These are phyloP conservation scores for Ogataea naganishii DNA, from an alignment of 805 yeast species.

Conservation along the genomic window DNA sequence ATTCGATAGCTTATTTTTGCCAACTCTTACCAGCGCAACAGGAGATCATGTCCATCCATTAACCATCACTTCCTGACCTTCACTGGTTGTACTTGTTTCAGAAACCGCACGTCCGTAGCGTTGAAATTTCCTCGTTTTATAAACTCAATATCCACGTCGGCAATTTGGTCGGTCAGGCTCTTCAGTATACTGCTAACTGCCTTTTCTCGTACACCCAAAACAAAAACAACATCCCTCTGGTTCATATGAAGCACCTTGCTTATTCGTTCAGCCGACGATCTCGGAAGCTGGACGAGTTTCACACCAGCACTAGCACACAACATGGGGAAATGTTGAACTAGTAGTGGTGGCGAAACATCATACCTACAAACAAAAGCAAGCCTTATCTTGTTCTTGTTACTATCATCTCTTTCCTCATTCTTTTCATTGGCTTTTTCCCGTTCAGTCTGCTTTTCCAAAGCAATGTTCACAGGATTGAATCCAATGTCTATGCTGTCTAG, in stretches of 20 bases:
- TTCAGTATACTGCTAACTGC: constrained; percentile 6
- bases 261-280: constrained; percentile 22
- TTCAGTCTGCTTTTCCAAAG: constrained; percentile 35
- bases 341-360: constrained; percentile 30
- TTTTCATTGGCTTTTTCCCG: constrained; percentile 9
- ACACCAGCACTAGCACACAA: constrained; percentile 43
- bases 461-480: constrained; percentile 46
- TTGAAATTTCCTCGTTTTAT: constrained; percentile 14
- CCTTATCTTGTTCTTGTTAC: constrained; percentile 14
- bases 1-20: background rate
- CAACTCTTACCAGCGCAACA: background rate
- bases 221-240: constrained; percentile 11
- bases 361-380: constrained; percentile 51
- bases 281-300: constrained; percentile 55
- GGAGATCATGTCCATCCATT: constrained; percentile 2
- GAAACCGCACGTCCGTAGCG: constrained; percentile 27
- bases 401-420: constrained; percentile 1
- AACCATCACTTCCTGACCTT: constrained; percentile 14
- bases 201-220: constrained; percentile 9
- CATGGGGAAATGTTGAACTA: constrained; percentile 51
- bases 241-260: constrained; percentile 8
- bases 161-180: constrained; percentile 9
- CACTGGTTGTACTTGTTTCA: constrained; percentile 40
- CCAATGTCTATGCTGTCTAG: constrained; percentile 36
- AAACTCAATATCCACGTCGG: constrained; percentile 17